Conservation (phyloP, 352 stramenopile genomes). For the Sclerospora graminicola region DNA sequence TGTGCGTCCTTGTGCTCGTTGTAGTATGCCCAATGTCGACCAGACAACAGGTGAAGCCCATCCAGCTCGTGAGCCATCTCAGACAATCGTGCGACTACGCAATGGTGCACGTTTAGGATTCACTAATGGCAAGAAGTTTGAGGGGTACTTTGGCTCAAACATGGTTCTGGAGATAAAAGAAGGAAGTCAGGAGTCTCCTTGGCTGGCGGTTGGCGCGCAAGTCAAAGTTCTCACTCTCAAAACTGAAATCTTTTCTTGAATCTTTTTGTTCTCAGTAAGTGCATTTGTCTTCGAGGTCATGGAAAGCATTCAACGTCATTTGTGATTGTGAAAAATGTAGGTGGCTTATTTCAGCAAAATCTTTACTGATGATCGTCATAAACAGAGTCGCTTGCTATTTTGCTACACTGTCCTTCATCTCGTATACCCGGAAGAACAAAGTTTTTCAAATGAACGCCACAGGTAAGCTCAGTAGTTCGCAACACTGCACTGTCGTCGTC, state of each 20-base stretch:
- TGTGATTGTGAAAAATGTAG: background rate
- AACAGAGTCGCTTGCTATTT: too few relatives aligned
- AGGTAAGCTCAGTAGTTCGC: too few relatives aligned
- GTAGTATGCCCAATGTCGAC: conserved; percentile 68
- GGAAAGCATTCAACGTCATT: background rate
- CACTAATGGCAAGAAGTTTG: conserved; percentile 28
- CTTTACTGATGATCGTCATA: too few relatives aligned
- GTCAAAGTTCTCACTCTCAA: conserved; percentile 69
- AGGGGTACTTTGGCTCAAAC: conserved; percentile 78
- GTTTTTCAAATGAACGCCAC: too few relatives aligned
- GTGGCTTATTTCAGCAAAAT: too few relatives aligned
- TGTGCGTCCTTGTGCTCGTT: conserved; percentile 64
- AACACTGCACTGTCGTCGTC: too few relatives aligned
- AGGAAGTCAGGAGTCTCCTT: conserved; percentile 1
- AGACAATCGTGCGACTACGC: conserved; percentile 36
- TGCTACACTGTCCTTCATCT: too few relatives aligned
- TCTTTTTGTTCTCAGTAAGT: background rate
- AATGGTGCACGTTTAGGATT: conserved; percentile 61
- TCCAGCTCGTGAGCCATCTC: conserved; percentile 34
- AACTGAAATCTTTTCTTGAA: conserved; percentile 38
- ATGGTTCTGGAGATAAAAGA: conserved; percentile 33
- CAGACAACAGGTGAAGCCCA: conserved; percentile 45
- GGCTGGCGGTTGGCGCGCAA: conserved; percentile 29
- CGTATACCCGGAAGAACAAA: too few relatives aligned
- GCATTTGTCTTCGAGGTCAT: too few relatives aligned